Evolutionary conservation across 441 rosid genomes (phyloP).

Genomic region (Sinapis alba): DNA sequence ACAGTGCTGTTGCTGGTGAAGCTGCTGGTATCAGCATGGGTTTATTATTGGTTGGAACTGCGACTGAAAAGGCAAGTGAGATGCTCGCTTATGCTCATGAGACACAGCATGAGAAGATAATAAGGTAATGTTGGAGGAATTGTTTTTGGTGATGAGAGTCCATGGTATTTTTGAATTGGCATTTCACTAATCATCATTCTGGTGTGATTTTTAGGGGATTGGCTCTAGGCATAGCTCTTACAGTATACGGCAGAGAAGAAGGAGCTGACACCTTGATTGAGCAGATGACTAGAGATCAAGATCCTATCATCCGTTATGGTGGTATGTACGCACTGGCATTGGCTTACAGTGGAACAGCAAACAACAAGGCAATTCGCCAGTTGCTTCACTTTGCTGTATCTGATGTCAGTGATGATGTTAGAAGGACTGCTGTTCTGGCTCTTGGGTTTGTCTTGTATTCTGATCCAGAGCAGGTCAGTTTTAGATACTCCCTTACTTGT

Average conservation of each 20-base stretch:
- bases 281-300: slow-evolving; percentile 98
- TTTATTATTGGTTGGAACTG: slow-evolving; percentile 98
- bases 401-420: slow-evolving; percentile 96
- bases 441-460: slow-evolving; percentile 96
- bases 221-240: slow-evolving; percentile 94
- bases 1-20: slow-evolving; percentile 98
- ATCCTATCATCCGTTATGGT: slow-evolving; percentile 96
- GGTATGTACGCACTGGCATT: slow-evolving; percentile 97
- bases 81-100: slow-evolving; percentile 98
- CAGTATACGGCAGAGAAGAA: slow-evolving; percentile 97
- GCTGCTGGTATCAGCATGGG: slow-evolving; percentile 99
- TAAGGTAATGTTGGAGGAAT: slow-evolving; percentile 55
- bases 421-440: slow-evolving; percentile 96
- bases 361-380: slow-evolving; percentile 97
- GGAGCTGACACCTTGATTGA: slow-evolving; percentile 96
- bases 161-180: slow-evolving; percentile 3
- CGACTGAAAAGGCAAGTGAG: slow-evolving; percentile 93
- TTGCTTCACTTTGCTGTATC: slow-evolving; percentile 97
- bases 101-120: slow-evolving; percentile 98
- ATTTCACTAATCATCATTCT: slow-evolving; percentile 17
- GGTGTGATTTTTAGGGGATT: slow-evolving; percentile 60
- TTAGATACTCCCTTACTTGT: slow-evolving; percentile 14
- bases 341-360: slow-evolving; percentile 96
- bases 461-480: slow-evolving; percentile 90
- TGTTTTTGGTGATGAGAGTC: not conserved